These are phyloP conservation scores for Pyrenopolyporus hunteri DNA, from an alignment of 495 filamentous ascomycete species.

Conservation along the genomic window DNA sequence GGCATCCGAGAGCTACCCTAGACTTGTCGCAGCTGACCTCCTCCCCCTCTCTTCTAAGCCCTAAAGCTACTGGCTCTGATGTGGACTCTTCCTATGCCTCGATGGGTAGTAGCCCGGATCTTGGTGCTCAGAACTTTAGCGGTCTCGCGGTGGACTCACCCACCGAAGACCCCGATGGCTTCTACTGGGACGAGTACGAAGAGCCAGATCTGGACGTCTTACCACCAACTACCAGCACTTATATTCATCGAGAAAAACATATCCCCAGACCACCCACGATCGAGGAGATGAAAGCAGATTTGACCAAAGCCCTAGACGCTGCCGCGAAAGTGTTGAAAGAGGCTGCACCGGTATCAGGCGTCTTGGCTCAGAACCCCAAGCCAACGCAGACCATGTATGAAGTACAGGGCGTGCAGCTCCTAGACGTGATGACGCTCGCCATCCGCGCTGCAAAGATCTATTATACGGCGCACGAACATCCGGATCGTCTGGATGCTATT, in stretches of 20 bases:
- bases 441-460: conserved; percentile 95
- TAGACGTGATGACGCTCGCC: conserved; percentile 90
- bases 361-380: conserved; percentile 43
- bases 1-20: conserved; percentile 62
- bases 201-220: conserved; percentile 76
- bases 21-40: conserved; percentile 55
- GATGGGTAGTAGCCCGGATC: conserved; percentile 61
- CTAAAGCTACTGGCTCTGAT: conserved; percentile 49
- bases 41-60: conserved; percentile 47
- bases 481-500: conserved; percentile 81
- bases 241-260: conserved; percentile 84
- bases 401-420: conserved; percentile 85
- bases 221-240: conserved; percentile 94
- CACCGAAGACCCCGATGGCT: conserved; percentile 63
- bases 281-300: conserved; percentile 73
- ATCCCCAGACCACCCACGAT: conserved; percentile 87
- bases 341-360: conserved; percentile 39
- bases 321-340: conserved; percentile 69
- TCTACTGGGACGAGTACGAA: conserved; percentile 63
- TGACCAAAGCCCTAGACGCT: conserved; percentile 68
- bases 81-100: conserved; percentile 62
- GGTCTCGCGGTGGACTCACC: conserved; percentile 62
- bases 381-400: conserved; percentile 72
- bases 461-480: conserved; percentile 85
- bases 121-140: conserved; percentile 47